Base-by-base conservation (phyloP, 2,329 filamentous ascomycete genomes). In the Trichophaea hybrida region DNA sequence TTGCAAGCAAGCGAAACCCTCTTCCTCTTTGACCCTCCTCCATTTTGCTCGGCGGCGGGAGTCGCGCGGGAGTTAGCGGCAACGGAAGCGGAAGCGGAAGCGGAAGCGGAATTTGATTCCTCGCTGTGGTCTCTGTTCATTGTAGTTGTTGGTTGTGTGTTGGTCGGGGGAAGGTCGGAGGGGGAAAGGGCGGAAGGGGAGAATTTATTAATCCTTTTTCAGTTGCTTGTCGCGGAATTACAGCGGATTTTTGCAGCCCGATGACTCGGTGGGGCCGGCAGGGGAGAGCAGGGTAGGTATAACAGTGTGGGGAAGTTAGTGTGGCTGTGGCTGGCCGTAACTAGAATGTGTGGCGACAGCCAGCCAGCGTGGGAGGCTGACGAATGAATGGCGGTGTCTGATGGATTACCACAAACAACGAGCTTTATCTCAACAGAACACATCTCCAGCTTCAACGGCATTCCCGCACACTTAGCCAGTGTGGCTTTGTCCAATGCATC, bases 1-100 rank as follows among this genome's bases (percentile, higher is more conserved):
- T 72, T 71, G 55, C 73, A 74, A 37, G 73, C 73, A 34, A 74
- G 57, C 40, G 71, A 69, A 6, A 74, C 70, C 17, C 73, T 67
- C 13, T 73, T 69, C 13, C 73, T 68, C 61, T 74, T 74, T 6
- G 58, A 59, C 7, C 58, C 58, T 33, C 50, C 33, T 8, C 31
- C 50, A 32, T 12, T 53, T 10, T 31, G 8, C 46, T 12, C n/a
- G 24, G 24, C 50, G 35, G 7, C 32, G 31, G 24, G 24, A 48
- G 6, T 17, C 6, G 44, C 44, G 44, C 44, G 10, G 44, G 44
- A 8, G 10, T 31, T 31, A 12, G 24, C 50, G 32, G n/a, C n/a
- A n/a, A n/a, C n/a, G n/a, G n/a, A n/a, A n/a, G n/a, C n/a, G n/a
- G n/a, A n/a, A n/a, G n/a, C n/a, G n/a, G n/a, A n/a, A n/a, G n/a